Percentiles rank a stretch among this genome's conserved stretches.
Evolutionary conservation across 129 eudicot genomes (phyloP).

Genomic region (Saposhnikovia divaricata): DNA sequence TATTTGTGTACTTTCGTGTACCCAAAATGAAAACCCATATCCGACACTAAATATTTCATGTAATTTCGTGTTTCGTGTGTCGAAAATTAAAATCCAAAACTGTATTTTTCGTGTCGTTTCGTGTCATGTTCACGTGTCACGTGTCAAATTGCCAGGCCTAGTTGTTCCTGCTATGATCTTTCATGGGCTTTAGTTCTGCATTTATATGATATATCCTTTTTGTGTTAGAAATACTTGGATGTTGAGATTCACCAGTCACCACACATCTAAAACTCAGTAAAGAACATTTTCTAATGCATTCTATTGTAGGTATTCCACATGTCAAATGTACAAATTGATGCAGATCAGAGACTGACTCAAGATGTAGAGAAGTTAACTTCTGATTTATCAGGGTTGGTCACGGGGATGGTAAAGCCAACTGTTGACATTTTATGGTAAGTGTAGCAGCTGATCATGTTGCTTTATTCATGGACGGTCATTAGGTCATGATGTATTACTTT

Average conservation of each 20-base stretch:
- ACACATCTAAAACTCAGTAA: too few relatives aligned
- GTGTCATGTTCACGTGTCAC: too few relatives aligned
- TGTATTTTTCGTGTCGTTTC: too few relatives aligned
- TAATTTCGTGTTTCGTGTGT: too few relatives aligned
- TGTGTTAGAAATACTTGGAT: background rate
- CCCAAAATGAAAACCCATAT: too few relatives aligned
- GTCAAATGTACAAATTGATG: constrained; percentile 70
- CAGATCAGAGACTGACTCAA: constrained; percentile 93
- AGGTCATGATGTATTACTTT: background rate
- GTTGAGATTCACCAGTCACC: background rate
- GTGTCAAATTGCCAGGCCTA: too few relatives aligned
- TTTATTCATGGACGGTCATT: background rate
- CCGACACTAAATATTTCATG: too few relatives aligned
- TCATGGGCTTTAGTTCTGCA: background rate
- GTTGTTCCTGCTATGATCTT: background rate
- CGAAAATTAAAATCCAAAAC: too few relatives aligned
- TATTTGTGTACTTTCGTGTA: too few relatives aligned
- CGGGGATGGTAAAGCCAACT: constrained; percentile 98
- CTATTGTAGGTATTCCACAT: constrained; percentile 70
- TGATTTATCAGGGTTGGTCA: constrained; percentile 83
- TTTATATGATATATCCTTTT: background rate
- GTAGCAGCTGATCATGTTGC: constrained; percentile 13
- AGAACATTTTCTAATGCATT: constrained; percentile 3
- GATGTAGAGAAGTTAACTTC: constrained; percentile 80
- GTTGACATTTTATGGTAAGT: constrained; percentile 90